Base-by-base conservation (phyloP, 805 yeast species). In the Saccharomycopsis schoenii region DNA sequence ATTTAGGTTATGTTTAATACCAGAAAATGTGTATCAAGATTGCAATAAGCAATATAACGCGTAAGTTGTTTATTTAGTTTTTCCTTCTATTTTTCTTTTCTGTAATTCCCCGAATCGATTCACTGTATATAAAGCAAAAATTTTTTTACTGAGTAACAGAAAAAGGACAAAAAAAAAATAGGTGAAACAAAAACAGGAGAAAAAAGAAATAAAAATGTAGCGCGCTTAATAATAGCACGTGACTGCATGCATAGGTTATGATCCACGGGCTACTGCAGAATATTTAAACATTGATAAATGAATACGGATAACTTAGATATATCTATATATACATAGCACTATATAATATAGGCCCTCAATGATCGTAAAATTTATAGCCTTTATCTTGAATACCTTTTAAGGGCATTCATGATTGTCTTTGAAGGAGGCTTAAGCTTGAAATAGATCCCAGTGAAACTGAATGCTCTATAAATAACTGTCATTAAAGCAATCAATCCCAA, bases 401-500 rank as follows among this genome's bases (percentile, higher is more conserved):
- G 52, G 4, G n/a, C 11, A 14, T 47, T 47, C 52, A 47, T 47
- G 15, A 47, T 47, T 12, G 52, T 15, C 14, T 12, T 47, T 10
- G 34, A 19, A 12, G 52, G 52, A 47, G 52, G 36, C 19, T 56
- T 58, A 8, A 62, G 57, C 36, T 51, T 60, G 42, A 54, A 21
- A 24, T 55, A 63, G 15, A 63, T 47, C n/a, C 57, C 63, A 8
- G 14, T 56, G 24, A 17, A 63, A 6, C 64, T 54, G 34, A 63
- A 54, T 24, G 29, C 47, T 24, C 65, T 29, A 41, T 63, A 63
- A 4, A 40, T 47, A 19, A 63, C 64, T 6, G 62, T 37, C 2
- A 59, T 29, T 54, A 61, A 57, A 14, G 62, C 64, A 40, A 63
- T 47, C 17, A 63, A 29, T 43, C 66, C 61, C 40, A 63, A 58